Evolutionary conservation across 192 early-diverging fungal genomes (phyloP).

Genomic region (Podila horticola): DNA sequence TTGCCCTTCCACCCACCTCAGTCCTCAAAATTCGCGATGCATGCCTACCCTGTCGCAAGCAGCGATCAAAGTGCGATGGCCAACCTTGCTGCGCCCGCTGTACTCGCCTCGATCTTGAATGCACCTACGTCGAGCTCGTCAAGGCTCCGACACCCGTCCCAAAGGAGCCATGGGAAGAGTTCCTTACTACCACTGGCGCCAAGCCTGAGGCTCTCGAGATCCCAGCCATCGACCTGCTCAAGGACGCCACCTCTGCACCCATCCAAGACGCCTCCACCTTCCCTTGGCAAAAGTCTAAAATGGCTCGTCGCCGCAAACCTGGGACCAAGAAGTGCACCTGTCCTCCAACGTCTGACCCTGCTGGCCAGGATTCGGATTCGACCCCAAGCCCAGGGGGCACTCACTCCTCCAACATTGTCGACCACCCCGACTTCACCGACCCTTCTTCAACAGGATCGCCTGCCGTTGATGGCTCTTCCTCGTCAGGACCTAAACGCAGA

Average conservation of each 20-base stretch:
- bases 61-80: conserved; percentile 49
- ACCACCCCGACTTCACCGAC: not conserved
- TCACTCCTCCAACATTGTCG: not conserved
- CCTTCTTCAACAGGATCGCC: not conserved
- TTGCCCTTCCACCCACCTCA: conserved; percentile 43
- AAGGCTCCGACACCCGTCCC: conserved; percentile 30
- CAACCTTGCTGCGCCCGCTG: conserved; percentile 44
- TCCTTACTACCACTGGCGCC: conserved; percentile 40
- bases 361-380: conserved; percentile 33
- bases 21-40: conserved; percentile 52
- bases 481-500: conserved; percentile 4
- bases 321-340: conserved; percentile 32
- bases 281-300: conserved; percentile 48
- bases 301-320: conserved; percentile 34
- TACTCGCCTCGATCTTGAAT: conserved; percentile 49
- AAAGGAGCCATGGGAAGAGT: conserved; percentile 51
- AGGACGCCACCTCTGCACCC: conserved; percentile 20
- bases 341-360: conserved; percentile 30
- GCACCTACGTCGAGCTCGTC: conserved; percentile 48
- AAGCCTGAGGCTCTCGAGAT: conserved; percentile 44
- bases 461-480: not conserved
- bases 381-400: not conserved
- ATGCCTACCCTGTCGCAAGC: conserved; percentile 49
- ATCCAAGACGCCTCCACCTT: conserved; percentile 40
- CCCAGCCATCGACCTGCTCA: conserved; percentile 28